phyloP scores from a whole-genome alignment of 192 early-diverging fungal species.

The Physocladia obscura region DNA sequence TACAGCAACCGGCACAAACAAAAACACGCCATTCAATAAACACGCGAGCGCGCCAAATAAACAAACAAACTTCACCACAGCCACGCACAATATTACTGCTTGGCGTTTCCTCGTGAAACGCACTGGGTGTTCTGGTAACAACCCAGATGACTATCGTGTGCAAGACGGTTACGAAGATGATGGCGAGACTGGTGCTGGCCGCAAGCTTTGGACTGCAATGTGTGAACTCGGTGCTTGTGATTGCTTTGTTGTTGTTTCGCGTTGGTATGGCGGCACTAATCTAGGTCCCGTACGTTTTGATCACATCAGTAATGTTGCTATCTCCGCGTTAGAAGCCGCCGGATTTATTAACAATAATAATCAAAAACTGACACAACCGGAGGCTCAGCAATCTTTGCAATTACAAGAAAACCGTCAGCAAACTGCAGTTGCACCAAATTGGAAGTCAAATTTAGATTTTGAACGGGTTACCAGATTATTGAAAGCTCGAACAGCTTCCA shows the following conservation, averaged over 20 bases:
- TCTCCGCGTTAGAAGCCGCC: slow-evolving; percentile 12
- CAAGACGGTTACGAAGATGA: slow-evolving; percentile 26
- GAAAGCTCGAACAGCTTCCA: not conserved
- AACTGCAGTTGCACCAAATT: not conserved
- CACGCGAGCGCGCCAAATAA: too few relatives aligned
- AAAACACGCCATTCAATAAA: not conserved
- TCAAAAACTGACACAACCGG: not conserved
- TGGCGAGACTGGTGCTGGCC: slow-evolving; percentile 19
- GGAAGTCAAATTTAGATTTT: not conserved
- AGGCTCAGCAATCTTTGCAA: not conserved
- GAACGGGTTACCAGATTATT: not conserved
- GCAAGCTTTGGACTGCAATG: slow-evolving; percentile 12
- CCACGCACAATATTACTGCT: slow-evolving; percentile 29
- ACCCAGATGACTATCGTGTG: slow-evolving; percentile 17
- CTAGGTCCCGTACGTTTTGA: slow-evolving; percentile 27
- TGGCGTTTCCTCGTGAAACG: slow-evolving; percentile 16
- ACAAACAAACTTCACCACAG: slow-evolving; percentile 16
- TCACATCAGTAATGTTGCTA: slow-evolving; percentile 19
- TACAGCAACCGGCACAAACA: too few relatives aligned
- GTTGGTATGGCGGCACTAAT: slow-evolving; percentile 26
- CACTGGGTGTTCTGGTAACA: not conserved
- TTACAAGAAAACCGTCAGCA: not conserved
- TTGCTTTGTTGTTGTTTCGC: slow-evolving; percentile 11
- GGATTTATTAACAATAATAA: too few relatives aligned
- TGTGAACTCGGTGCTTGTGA: slow-evolving; percentile 22